phyloP scores from a whole-genome alignment of 1,284 basidiomycete species.

The Ustilago sp. region DNA sequence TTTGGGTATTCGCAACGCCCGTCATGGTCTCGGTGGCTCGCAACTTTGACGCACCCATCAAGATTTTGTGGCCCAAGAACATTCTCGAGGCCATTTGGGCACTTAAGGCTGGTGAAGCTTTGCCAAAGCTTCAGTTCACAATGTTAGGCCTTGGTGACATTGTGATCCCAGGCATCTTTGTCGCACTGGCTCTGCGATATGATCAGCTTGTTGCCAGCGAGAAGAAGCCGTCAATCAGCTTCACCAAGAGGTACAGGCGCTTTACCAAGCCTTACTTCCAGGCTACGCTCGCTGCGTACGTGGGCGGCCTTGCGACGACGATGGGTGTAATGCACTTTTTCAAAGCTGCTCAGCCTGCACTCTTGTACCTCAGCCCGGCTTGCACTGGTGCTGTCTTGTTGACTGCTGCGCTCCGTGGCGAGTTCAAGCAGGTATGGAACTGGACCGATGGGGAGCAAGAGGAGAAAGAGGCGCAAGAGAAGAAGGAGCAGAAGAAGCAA shows the following conservation, averaged over 20 bases:
- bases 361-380: conserved; percentile 82
- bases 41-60: conserved; percentile 87
- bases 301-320: conserved; percentile 81
- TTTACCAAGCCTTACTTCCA: conserved; percentile 85
- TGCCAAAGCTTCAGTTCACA: conserved; percentile 76
- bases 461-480: conserved; percentile 25
- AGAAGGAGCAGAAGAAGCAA: conserved; percentile 26
- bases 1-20: conserved; percentile 68
- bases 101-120: conserved; percentile 18
- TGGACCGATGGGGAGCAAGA: conserved; percentile 59
- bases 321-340: conserved; percentile 89
- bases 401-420: conserved; percentile 68
- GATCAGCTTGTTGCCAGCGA: conserved; percentile 76
- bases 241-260: conserved; percentile 51
- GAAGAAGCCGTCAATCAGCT: conserved; percentile 46
- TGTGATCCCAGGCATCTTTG: conserved; percentile 88
- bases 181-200: conserved; percentile 88
- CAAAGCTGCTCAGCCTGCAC: conserved; percentile 85
- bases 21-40: conserved; percentile 78
- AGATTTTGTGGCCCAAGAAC: conserved; percentile 73
- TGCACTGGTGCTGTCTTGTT: conserved; percentile 72
- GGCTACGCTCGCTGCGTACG: conserved; percentile 80
- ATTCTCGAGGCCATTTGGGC: conserved; percentile 41
- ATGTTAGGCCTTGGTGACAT: conserved; percentile 94
- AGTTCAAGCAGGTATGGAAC: conserved; percentile 64